phyloP scores from a whole-genome alignment of 2,329 filamentous ascomycete genomes.

The Cladophialophora immunda region DNA sequence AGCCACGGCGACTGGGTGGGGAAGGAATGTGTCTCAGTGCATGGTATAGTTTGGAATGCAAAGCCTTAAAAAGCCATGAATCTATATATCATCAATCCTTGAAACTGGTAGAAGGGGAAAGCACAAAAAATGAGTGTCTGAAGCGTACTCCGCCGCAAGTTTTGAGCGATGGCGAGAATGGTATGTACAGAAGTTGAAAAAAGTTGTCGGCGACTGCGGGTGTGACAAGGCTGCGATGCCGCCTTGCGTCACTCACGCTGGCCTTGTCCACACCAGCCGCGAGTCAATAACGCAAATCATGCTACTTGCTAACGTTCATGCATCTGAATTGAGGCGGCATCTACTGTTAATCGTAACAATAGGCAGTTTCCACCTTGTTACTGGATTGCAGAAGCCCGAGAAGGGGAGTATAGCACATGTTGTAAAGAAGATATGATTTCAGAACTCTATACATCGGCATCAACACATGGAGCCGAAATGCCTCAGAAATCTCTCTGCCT shows the following conservation, averaged over 20 bases:
- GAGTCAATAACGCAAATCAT: not conserved
- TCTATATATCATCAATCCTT: not conserved
- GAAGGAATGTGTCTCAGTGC: constrained; percentile 14
- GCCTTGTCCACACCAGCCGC: not conserved
- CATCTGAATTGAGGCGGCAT: not conserved
- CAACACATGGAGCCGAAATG: not conserved
- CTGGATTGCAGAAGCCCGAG: not conserved
- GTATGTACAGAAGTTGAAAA: not conserved
- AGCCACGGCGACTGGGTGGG: constrained; percentile 29
- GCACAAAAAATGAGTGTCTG: not conserved
- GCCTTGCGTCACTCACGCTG: not conserved
- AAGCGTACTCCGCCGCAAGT: not conserved
- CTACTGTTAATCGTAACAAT: not conserved
- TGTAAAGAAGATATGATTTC: constrained; percentile 6
- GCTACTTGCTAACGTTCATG: not conserved
- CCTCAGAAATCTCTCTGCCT: not conserved
- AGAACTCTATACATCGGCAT: constrained; percentile 11
- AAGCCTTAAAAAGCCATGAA: not conserved
- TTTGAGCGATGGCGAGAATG: not conserved
- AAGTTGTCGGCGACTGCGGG: not conserved
- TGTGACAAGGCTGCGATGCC: constrained; percentile 1
- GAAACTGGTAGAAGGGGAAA: not conserved
- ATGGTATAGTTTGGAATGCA: not conserved
- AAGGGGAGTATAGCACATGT: not conserved
- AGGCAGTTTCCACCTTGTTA: not conserved